These are phyloP conservation scores for Solidago caesia DNA, from an alignment of 129 eudicot genomes.

Conservation along the genomic window DNA sequence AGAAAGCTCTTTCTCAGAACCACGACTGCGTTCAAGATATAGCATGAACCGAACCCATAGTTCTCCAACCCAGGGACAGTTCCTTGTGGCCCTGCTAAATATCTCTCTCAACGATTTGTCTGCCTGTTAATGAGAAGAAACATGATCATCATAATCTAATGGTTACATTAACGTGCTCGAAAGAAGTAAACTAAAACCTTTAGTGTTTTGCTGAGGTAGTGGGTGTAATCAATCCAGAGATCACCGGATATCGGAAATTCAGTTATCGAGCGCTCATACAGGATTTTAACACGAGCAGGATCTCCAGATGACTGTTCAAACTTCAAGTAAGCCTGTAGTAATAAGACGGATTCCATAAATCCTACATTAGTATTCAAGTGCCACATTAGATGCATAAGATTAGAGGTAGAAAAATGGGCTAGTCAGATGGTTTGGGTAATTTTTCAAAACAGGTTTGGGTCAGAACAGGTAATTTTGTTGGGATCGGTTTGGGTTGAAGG, in stretches of 20 bases:
- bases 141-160: not conserved
- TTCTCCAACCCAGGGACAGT: constrained; percentile 93
- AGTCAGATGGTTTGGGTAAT: not conserved
- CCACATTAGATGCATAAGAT: constrained; percentile 9
- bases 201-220: constrained; percentile 71
- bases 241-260: constrained; percentile 79
- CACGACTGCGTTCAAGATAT: constrained; percentile 66
- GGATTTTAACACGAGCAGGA: constrained; percentile 82
- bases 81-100: constrained; percentile 73
- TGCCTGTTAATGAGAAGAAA: constrained; percentile 46
- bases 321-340: constrained; percentile 67
- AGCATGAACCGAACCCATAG: constrained; percentile 81
- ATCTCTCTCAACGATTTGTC: constrained; percentile 52
- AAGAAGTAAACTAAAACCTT: constrained; percentile 51
- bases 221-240: constrained; percentile 82
- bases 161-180: constrained; percentile 1
- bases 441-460: not conserved
- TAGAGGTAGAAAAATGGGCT: constrained; percentile 1
- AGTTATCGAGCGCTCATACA: constrained; percentile 88
- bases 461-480: not conserved
- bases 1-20: constrained; percentile 77
- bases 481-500: too few relatives aligned
- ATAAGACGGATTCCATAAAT: constrained; percentile 21
- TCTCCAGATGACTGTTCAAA: constrained; percentile 84
- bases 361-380: constrained; percentile 6